Evolutionary conservation across 805 yeast species (phyloP), one percentile per base, ranked within the genome.

Genomic region (Wickerhamia fluorescens): DNA sequence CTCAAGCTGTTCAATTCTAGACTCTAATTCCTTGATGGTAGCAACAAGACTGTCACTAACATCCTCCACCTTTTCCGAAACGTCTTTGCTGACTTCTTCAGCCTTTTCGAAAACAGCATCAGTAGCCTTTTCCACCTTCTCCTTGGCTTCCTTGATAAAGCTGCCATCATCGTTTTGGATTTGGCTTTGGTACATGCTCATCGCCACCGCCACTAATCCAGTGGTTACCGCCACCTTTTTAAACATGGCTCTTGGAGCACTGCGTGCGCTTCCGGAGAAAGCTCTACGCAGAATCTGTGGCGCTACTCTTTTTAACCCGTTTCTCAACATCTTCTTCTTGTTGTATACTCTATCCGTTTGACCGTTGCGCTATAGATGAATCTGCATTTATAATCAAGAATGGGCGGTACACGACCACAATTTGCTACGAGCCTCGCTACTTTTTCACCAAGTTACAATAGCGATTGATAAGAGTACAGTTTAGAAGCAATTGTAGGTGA

Each of bases 91-190:
- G 9, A 11, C 20, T 14, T 7, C n/a, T 17, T 5, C 18, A 11
- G 10, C 11, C 28, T 20, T 25, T 16, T 5, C 57, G 10, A 10
- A 7, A 18, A 10, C 20, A 7, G 7, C 10, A 18, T 10, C 20
- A 7, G 7, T 18, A 10, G 20, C 20, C 10, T 18, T 10, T 28
- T 50, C 62, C 27, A 26, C 47, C 13, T 14, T 30, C 12, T 10
- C 35, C 9, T 19, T 22, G 5, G 11, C 31, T 14, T 21, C 21
- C 7, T 28, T 30, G 16, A 16, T 21, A 7, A 24, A 16, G 10
- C 21, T 28, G 3, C 11, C 32, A 12, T 16, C 20, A 7, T 18
- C 10, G 20, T 18, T 18, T 10, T 18, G 7, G 20, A 10, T 10
- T 18, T 18, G 9, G 20, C 20, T 10, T n/a, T n/a, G n/a, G n/a